Evolutionary conservation across 2,329 filamentous ascomycete species (phyloP).

Genomic region (Aurifilum marmelostoma): DNA sequence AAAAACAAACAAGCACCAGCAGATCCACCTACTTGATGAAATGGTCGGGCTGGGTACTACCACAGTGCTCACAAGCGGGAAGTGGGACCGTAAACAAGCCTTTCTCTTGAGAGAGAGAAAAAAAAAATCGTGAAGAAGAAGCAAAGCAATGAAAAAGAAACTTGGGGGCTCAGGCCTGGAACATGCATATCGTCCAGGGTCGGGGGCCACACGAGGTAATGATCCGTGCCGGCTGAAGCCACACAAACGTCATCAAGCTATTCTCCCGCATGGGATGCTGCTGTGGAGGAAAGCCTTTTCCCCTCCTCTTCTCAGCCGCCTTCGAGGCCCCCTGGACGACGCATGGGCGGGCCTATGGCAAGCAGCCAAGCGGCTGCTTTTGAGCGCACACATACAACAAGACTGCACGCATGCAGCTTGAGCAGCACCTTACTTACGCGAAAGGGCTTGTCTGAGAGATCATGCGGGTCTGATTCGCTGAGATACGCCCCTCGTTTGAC

Average conservation of each 20-base stretch:
- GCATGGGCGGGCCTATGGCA: neutral
- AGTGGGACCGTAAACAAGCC: too few relatives aligned
- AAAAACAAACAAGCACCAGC: neutral
- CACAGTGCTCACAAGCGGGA: too few relatives aligned
- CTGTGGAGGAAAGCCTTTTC: neutral
- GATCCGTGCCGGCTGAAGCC: slow-evolving; percentile 13
- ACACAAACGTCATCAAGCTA: slow-evolving; percentile 19
- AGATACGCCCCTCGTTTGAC: neutral
- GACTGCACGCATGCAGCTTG: neutral
- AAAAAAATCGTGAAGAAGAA: neutral
- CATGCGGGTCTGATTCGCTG: neutral
- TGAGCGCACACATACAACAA: neutral
- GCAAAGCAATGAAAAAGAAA: neutral
- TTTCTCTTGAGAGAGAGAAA: too few relatives aligned
- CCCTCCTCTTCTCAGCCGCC: neutral
- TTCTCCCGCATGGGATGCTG: neutral
- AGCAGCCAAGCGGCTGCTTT: neutral
- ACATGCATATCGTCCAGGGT: neutral
- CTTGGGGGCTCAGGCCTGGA: slow-evolving; percentile 16
- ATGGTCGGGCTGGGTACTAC: too few relatives aligned
- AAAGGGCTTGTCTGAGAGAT: neutral
- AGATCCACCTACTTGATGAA: neutral
- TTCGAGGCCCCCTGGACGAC: neutral
- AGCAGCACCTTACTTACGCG: neutral
- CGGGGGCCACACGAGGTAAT: slow-evolving; percentile 14